A percentile compares a stretch with the other conserved stretches of the same genome.
These are phyloP conservation scores for Saturnispora quitensis DNA, from an alignment of 805 yeast species.

Conservation along the genomic window DNA sequence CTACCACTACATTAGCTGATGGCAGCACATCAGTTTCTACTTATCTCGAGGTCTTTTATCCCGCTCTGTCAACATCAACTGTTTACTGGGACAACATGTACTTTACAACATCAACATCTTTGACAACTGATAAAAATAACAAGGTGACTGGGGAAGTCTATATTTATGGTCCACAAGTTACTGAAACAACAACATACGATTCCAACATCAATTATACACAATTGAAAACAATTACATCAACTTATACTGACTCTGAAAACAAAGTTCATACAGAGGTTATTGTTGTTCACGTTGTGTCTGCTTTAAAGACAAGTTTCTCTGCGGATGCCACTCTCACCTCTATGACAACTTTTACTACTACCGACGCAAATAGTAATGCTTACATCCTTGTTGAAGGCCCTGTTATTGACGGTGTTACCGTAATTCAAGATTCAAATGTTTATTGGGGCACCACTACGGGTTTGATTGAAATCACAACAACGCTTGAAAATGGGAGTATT, in stretches of 20 bases:
- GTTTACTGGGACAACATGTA: conserved; percentile 1
- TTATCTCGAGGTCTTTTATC: background rate
- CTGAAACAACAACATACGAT: background rate
- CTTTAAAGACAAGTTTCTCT: background rate
- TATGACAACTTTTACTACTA: background rate
- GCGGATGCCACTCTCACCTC: background rate
- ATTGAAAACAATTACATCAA: background rate
- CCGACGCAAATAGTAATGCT: background rate
- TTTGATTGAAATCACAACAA: background rate
- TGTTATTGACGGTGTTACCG: background rate
- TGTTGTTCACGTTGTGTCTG: background rate
- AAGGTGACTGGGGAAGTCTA: background rate
- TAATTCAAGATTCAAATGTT: background rate
- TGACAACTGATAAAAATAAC: background rate
- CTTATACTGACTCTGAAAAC: background rate
- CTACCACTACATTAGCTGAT: background rate
- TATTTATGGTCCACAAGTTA: conserved; percentile 1
- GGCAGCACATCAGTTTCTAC: background rate
- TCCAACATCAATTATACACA: background rate
- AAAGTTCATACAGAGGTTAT: background rate
- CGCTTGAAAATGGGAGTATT: background rate
- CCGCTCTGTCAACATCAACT: background rate
- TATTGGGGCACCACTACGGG: background rate
- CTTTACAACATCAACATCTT: background rate
- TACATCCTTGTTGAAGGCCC: conserved; percentile 2